Evolutionary conservation across 2,329 filamentous ascomycete genomes (phyloP).

Genomic region (Neurospora crassa): DNA sequence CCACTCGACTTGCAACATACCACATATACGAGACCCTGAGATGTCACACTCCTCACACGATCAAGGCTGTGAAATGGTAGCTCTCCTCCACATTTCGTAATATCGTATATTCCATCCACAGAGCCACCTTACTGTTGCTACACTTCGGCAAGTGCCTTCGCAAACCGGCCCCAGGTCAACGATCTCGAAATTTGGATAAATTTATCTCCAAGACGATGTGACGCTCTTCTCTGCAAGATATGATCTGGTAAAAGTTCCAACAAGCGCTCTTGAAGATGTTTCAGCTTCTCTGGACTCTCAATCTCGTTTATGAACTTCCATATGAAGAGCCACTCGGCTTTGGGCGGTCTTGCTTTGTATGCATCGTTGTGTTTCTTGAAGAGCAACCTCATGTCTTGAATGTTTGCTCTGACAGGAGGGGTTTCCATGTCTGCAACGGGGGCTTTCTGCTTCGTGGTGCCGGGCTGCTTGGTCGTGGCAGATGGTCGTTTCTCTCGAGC

Average conservation of each 20-base stretch:
- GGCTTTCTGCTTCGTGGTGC: neutral
- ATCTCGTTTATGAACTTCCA: constrained; percentile 18
- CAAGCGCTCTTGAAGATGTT: constrained; percentile 16
- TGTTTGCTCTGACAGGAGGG: neutral
- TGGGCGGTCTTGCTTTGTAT: constrained; percentile 9
- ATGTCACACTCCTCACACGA: neutral
- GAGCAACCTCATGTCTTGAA: constrained; percentile 11
- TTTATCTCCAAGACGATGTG: neutral
- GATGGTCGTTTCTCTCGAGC: neutral
- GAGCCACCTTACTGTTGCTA: neutral
- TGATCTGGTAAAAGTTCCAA: constrained; percentile 8
- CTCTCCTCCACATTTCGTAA: neutral
- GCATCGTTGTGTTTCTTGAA: constrained; percentile 11
- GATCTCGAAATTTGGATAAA: neutral
- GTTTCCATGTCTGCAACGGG: neutral
- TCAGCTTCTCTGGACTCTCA: constrained; percentile 9
- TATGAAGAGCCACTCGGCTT: constrained; percentile 13
- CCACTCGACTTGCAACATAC: neutral
- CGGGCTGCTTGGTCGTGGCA: neutral
- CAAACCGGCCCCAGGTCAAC: neutral
- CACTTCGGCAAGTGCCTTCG: neutral
- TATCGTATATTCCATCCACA: neutral
- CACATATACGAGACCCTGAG: neutral
- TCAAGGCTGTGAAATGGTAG: neutral
- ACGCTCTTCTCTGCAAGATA: constrained; percentile 3